Percentiles rank a stretch among this genome's conserved stretches.
phyloP scores from a whole-genome alignment of 371 early-diverging fungal species.

The Mucor indicus region DNA sequence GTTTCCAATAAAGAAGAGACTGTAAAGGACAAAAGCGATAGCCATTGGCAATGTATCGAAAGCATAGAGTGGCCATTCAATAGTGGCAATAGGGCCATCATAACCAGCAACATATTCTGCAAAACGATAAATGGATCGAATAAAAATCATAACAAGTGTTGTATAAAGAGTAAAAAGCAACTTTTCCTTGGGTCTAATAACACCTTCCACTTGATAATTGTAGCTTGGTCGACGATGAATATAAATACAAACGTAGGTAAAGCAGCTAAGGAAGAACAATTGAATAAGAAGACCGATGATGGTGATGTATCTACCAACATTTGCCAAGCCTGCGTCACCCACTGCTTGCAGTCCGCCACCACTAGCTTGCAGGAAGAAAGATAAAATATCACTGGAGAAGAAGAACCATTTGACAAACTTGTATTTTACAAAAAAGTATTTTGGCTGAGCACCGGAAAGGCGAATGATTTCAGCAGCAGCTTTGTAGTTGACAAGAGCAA shows the following conservation, averaged over 20 bases:
- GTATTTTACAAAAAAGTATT: not conserved
- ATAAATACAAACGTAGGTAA: conserved; percentile 1
- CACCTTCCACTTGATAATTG: not conserved
- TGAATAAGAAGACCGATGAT: conserved; percentile 8
- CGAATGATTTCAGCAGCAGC: conserved; percentile 11
- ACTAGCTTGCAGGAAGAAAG: conserved; percentile 5
- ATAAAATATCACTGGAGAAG: conserved; percentile 5
- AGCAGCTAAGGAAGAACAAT: conserved; percentile 4
- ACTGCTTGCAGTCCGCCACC: conserved; percentile 6
- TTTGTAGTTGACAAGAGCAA: conserved; percentile 16
- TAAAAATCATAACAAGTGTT: conserved; percentile 1
- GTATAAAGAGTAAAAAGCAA: not conserved
- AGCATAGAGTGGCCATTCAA: conserved; percentile 15
- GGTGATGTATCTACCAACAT: not conserved
- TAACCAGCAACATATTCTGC: conserved; percentile 4
- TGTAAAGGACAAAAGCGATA: conserved; percentile 2
- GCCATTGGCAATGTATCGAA: conserved; percentile 8
- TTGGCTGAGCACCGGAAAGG: conserved; percentile 1
- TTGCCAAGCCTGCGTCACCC: not conserved
- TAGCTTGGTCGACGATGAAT: conserved; percentile 1
- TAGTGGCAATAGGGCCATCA: not conserved
- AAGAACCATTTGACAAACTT: conserved; percentile 15
- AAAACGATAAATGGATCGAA: conserved; percentile 12
- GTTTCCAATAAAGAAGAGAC: conserved; percentile 5
- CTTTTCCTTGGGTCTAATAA: not conserved